Conservation (phyloP, 2,329 filamentous ascomycete species). For the Fusarium austroafricanum region DNA sequence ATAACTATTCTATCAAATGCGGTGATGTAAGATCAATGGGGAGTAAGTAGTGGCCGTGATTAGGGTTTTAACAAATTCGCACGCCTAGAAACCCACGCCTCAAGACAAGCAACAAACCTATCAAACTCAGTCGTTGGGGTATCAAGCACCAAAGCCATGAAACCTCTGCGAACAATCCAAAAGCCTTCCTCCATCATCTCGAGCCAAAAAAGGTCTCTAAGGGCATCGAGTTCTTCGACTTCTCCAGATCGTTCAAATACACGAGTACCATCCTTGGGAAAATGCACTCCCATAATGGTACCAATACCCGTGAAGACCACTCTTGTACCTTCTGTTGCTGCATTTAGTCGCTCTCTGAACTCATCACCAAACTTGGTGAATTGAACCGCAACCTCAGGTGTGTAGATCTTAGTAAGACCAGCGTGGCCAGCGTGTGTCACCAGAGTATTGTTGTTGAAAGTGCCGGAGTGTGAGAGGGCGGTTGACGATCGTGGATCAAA, state of each 20-base stretch:
- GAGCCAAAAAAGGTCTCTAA: constrained; percentile 60
- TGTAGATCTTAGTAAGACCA: constrained; percentile 52
- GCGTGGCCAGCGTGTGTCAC: constrained; percentile 67
- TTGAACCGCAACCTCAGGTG: constrained; percentile 46
- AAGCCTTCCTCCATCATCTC: constrained; percentile 59
- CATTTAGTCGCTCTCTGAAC: constrained; percentile 48
- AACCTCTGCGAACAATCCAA: constrained; percentile 57
- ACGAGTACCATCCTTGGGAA: constrained; percentile 47
- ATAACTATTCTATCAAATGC: neutral
- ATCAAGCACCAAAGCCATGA: constrained; percentile 55
- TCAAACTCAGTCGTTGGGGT: constrained; percentile 55
- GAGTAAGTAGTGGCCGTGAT: no score
- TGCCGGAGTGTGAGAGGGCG: constrained; percentile 67
- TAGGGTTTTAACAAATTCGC: constrained; percentile 31
- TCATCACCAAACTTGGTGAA: constrained; percentile 50
- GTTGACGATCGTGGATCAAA: constrained; percentile 62
- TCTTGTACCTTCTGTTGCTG: constrained; percentile 50
- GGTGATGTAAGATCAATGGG: no score
- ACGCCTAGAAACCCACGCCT: constrained; percentile 49
- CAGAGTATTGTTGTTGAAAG: constrained; percentile 75
- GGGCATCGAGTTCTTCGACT: constrained; percentile 46
- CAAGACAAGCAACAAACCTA: constrained; percentile 54
- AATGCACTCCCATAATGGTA: constrained; percentile 53
- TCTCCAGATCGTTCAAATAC: constrained; percentile 47
- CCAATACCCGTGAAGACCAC: constrained; percentile 55